These are phyloP conservation scores for Leptomonas pyrrhocoris DNA, from an alignment of 208 protist species.

Conservation along the genomic window DNA sequence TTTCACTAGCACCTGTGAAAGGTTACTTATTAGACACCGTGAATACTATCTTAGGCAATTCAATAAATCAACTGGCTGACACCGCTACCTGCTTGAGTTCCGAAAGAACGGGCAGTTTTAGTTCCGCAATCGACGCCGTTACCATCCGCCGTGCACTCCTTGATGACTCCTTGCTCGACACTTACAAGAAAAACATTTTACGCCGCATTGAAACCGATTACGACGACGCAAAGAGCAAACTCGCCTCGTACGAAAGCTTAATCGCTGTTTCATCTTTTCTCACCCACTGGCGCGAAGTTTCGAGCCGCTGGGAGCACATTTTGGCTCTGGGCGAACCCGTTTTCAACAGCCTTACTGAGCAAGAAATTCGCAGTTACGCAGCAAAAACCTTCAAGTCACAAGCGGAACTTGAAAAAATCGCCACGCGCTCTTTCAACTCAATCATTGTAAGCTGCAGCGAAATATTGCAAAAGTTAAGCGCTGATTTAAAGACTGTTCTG, in stretches of 20 bases:
- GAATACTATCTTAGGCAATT: conserved; percentile 45
- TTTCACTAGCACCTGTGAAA: conserved; percentile 53
- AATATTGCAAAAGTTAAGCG: conserved; percentile 22
- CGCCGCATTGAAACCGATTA: conserved; percentile 35
- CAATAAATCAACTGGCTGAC: conserved; percentile 24
- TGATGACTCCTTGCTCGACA: conserved; percentile 29
- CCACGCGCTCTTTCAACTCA: conserved; percentile 40
- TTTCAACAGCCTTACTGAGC: conserved; percentile 37
- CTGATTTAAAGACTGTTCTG: conserved; percentile 48
- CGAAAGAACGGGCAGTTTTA: conserved; percentile 19
- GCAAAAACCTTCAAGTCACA: conserved; percentile 48
- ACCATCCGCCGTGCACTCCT: conserved; percentile 14
- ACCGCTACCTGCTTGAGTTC: conserved; percentile 37
- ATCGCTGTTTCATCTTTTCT: conserved; percentile 40
- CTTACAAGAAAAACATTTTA: conserved; percentile 32
- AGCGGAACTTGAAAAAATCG: conserved; percentile 47
- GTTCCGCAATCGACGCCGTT: conserved; percentile 7
- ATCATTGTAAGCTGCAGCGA: conserved; percentile 48
- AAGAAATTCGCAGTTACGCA: conserved; percentile 47
- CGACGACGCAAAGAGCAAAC: conserved; percentile 38
- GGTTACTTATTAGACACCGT: conserved; percentile 44
- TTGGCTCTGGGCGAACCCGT: conserved; percentile 9
- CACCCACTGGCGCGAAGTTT: conserved; percentile 35
- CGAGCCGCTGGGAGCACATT: conserved; percentile 27
- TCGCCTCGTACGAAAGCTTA: conserved; percentile 40